phyloP scores from a whole-genome alignment of 2,329 filamentous ascomycete genomes.

The Coniochaeta hoffmannii region DNA sequence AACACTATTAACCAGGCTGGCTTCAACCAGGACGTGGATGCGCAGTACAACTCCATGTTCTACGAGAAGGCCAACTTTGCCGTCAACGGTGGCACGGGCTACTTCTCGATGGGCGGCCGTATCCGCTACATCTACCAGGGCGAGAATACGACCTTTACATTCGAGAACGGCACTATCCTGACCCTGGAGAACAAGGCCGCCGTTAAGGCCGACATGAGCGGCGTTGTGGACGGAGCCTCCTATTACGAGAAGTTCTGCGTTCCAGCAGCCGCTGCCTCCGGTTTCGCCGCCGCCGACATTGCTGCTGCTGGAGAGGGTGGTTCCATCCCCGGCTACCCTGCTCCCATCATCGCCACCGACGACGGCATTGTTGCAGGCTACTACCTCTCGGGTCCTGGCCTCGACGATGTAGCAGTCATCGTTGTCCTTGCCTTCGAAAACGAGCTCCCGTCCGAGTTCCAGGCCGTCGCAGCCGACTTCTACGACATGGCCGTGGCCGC shows the following conservation, averaged over 20 bases:
- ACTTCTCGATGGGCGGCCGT: conserved; percentile 24
- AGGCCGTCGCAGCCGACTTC: conserved; percentile 24
- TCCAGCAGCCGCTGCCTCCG: conserved; percentile 1
- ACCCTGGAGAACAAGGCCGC: conserved; percentile 23
- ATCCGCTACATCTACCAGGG: conserved; percentile 21
- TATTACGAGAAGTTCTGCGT: conserved; percentile 27
- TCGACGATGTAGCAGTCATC: conserved; percentile 25
- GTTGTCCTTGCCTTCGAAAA: conserved; percentile 18
- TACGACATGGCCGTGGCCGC: conserved; percentile 28
- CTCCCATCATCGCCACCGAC: conserved; percentile 19
- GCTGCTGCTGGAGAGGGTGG: conserved; percentile 3
- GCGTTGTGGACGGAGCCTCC: conserved; percentile 22
- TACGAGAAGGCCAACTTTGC: conserved; percentile 16
- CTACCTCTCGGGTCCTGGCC: conserved; percentile 17
- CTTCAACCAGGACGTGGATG: conserved; percentile 21
- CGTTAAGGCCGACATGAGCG: conserved; percentile 20
- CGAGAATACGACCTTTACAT: conserved; percentile 26
- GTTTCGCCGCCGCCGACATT: conserved; percentile 4
- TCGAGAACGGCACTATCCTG: conserved; percentile 25
- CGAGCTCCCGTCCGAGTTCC: conserved; percentile 23
- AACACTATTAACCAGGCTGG: conserved; percentile 31
- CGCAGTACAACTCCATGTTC: conserved; percentile 32
- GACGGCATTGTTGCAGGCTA: conserved; percentile 25
- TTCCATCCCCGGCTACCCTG: conserved; percentile 19
- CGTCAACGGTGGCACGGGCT: conserved; percentile 14